phyloP scores from a whole-genome alignment of 2,329 filamentous ascomycete genomes.

The Neofusicoccum cordaticola region DNA sequence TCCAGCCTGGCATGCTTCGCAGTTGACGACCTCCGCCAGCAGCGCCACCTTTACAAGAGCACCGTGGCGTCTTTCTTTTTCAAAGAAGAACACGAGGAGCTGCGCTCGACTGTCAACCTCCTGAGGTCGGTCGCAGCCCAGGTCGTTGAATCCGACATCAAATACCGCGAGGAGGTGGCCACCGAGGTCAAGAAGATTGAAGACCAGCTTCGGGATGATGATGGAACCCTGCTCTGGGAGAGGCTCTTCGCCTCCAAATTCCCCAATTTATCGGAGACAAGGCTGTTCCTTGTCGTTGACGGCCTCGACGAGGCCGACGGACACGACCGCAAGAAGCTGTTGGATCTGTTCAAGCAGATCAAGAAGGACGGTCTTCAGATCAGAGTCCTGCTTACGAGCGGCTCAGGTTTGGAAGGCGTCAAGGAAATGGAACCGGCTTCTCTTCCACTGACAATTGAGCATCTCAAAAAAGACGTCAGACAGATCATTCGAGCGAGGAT shows the following conservation, averaged over 20 bases:
- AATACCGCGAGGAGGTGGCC: slow-evolving; percentile 31
- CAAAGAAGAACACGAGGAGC: slow-evolving; percentile 31
- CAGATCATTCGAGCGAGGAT: slow-evolving; percentile 28
- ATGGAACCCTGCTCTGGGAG: slow-evolving; percentile 17
- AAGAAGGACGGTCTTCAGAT: slow-evolving; percentile 27
- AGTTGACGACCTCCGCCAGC: slow-evolving; percentile 21
- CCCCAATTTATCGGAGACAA: slow-evolving; percentile 17
- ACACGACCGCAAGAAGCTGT: slow-evolving; percentile 19
- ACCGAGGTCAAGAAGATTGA: slow-evolving; percentile 8
- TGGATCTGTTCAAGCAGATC: slow-evolving; percentile 25
- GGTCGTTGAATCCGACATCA: slow-evolving; percentile 29
- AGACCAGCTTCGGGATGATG: slow-evolving; percentile 26
- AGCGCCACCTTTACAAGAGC: background rate
- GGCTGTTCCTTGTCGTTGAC: slow-evolving; percentile 32
- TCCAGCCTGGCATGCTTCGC: slow-evolving; percentile 28
- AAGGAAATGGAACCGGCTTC: slow-evolving; percentile 11
- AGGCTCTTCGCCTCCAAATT: slow-evolving; percentile 28
- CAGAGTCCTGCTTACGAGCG: slow-evolving; percentile 26
- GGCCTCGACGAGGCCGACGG: slow-evolving; percentile 32
- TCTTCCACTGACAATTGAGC: slow-evolving; percentile 27
- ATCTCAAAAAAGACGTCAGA: slow-evolving; percentile 30
- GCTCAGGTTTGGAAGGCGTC: slow-evolving; percentile 16
- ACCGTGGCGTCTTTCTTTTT: slow-evolving; percentile 37
- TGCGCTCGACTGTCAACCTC: slow-evolving; percentile 24
- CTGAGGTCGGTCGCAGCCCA: slow-evolving; percentile 31